Evolutionary conservation across 768 basidiomycete species (phyloP), one percentile per base, ranked within the genome.

Genomic region (Mycena epipterygia): DNA sequence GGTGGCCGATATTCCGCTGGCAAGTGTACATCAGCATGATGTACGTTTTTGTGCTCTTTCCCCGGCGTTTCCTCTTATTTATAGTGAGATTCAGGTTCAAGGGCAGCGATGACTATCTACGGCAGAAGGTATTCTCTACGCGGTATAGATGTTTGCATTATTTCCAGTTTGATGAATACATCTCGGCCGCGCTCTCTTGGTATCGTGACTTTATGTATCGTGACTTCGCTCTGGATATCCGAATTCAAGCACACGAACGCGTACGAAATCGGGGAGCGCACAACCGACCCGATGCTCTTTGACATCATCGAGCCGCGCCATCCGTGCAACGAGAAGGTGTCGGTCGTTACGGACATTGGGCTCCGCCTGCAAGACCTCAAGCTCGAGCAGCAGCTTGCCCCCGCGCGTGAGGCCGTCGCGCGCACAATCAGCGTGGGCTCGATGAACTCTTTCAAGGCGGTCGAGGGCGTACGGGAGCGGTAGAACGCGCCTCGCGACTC

Each of bases 291-390:
- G 1, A 84, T 95, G 70, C 82, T 99, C 14, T 99, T 99, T 77
- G 98, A 99, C 78, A 94, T 99, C 55, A 89, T 97, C 62, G 98
- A 99, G 79, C 94, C 97, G 41, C 86, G 94, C 56, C 97, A 99
- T 80, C 97, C 97, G 42, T 98, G 97, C 79, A 94, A 91, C 68
- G 95, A 95, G 74, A 95, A 94, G 77, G 93, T 94, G 0, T 93
- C 94, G 17, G 90, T 95, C 1, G 93, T 98, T 5, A 87, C 95
- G 6, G 98, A 99, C 75, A 91, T 99, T 39, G 94, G 97, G 12
- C 86, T 99, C 5, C 92, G 97, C 13, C 88, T 99, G 29, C 90
- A 93, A 77, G 97, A 98, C 32, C 87, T 99, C 59, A 95, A 94
- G 78, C 81, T 98, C 5, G 95, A 98, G 35, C 93, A 98, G 79